Evolutionary conservation across 148 eudicot genomes (phyloP).

Genomic region (Vaccinium macrocarpon): DNA sequence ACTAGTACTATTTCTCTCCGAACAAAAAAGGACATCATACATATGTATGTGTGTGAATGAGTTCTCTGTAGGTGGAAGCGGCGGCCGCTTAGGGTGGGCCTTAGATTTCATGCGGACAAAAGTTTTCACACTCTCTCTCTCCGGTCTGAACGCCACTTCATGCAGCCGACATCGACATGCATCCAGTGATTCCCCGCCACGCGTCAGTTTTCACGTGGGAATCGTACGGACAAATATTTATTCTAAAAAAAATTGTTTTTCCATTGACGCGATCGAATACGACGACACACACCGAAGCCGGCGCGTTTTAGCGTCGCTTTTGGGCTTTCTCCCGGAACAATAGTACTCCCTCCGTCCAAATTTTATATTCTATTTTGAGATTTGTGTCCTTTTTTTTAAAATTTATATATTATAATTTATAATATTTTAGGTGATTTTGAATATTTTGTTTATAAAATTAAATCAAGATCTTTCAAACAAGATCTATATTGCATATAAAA

Average conservation of each 20-base stretch:
- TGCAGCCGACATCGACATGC: constrained; percentile 1
- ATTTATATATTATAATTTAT: too few relatives aligned
- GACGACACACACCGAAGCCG: background rate
- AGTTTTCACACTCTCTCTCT: background rate
- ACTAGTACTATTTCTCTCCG: too few relatives aligned
- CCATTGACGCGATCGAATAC: background rate
- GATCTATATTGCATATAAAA: too few relatives aligned
- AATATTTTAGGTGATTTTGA: too few relatives aligned
- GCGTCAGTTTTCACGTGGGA: background rate
- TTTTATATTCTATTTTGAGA: too few relatives aligned
- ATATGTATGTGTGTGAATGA: constrained; percentile 7
- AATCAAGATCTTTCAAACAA: too few relatives aligned
- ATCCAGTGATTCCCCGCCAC: background rate
- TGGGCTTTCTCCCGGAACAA: background rate
- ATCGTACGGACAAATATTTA: background rate
- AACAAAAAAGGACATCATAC: background rate
- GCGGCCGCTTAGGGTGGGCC: constrained; percentile 13
- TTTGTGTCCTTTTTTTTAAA: too few relatives aligned
- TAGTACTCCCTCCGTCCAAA: too few relatives aligned
- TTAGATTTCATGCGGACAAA: background rate
- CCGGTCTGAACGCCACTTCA: background rate
- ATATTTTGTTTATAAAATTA: too few relatives aligned
- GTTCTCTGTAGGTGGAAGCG: background rate
- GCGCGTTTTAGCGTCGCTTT: background rate
- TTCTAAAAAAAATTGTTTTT: background rate